Conservation (phyloP, 352 stramenopile species). For the Phytophthora cactorum region DNA sequence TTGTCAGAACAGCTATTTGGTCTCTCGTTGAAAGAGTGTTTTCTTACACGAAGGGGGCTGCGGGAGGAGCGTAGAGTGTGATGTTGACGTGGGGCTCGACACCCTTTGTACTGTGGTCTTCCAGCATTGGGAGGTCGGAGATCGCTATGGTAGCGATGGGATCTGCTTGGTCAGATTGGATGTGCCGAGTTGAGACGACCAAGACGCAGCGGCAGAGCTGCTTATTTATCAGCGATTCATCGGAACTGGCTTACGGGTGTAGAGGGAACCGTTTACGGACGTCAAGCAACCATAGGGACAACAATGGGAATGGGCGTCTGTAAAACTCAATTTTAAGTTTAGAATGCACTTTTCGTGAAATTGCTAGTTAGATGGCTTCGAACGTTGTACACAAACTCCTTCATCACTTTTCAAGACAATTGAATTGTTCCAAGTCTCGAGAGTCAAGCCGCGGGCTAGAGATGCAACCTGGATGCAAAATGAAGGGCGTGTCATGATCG, state of each 20-base stretch:
- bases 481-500: too few relatives aligned
- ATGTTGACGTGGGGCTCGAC: slow-evolving; percentile 10
- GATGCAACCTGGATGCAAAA: too few relatives aligned
- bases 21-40: too few relatives aligned
- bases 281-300: slow-evolving; percentile 17
- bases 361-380: too few relatives aligned
- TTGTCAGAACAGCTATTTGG: too few relatives aligned
- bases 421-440: too few relatives aligned
- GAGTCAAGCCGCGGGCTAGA: too few relatives aligned
- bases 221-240: background rate
- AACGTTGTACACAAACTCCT: too few relatives aligned
- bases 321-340: too few relatives aligned
- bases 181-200: background rate
- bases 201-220: slow-evolving; percentile 19
- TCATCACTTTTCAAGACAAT: too few relatives aligned
- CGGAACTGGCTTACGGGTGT: slow-evolving; percentile 8
- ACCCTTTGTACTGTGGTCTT: slow-evolving; percentile 8
- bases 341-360: too few relatives aligned
- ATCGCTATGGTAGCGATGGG: slow-evolving; percentile 13
- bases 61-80: slow-evolving; percentile 17
- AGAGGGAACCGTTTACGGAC: slow-evolving; percentile 4
- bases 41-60: too few relatives aligned
- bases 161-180: slow-evolving; percentile 23
- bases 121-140: slow-evolving; percentile 28
- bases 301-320: slow-evolving; percentile 9